Percentiles rank a stretch among this genome's conserved stretches.
Evolutionary conservation across 805 yeast species (phyloP).

Genomic region (Cyberlindnera nakhonratchasimensis): DNA sequence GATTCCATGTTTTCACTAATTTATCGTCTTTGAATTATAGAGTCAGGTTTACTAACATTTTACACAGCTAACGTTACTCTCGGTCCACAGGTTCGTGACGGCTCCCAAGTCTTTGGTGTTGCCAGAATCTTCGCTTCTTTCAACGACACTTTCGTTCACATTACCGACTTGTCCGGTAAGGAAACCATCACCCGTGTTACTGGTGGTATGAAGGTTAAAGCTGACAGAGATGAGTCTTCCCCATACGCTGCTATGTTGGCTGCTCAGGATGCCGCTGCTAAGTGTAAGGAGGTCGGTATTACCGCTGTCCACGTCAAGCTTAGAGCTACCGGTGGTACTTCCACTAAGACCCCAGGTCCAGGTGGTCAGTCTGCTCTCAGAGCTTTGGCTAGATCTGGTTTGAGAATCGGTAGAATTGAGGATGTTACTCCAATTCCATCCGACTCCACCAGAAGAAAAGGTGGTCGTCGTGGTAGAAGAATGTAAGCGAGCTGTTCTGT

Average conservation of each 20-base stretch:
- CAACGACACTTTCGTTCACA: constrained; percentile 99
- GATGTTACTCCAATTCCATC: constrained; percentile 99
- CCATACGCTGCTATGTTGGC: constrained; percentile 99
- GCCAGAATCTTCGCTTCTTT: constrained; percentile 99
- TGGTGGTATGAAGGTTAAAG: constrained; percentile 99
- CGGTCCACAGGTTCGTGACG: constrained; percentile 92
- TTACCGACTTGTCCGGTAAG: constrained; percentile 98
- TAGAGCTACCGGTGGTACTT: constrained; percentile 99
- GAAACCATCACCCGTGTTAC: constrained; percentile 99
- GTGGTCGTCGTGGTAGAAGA: constrained; percentile 99
- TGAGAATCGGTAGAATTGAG: constrained; percentile 99
- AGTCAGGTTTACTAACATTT: constrained; percentile 23
- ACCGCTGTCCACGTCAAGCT: constrained; percentile 99
- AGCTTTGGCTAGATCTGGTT: constrained; percentile 99
- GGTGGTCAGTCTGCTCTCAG: constrained; percentile 99
- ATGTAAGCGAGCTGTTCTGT: constrained; percentile 45
- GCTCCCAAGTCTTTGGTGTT: constrained; percentile 99
- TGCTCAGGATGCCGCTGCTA: constrained; percentile 98
- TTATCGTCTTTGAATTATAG: too few species aligned
- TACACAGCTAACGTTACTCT: constrained; percentile 52
- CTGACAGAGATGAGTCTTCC: constrained; percentile 99
- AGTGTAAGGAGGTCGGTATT: constrained; percentile 99
- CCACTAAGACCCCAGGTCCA: constrained; percentile 99
- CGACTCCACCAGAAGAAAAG: constrained; percentile 99
- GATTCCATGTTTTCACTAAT: too few species aligned